Evolutionary conservation across 495 filamentous ascomycete species (phyloP).

Genomic region (Xylaria palmicola): DNA sequence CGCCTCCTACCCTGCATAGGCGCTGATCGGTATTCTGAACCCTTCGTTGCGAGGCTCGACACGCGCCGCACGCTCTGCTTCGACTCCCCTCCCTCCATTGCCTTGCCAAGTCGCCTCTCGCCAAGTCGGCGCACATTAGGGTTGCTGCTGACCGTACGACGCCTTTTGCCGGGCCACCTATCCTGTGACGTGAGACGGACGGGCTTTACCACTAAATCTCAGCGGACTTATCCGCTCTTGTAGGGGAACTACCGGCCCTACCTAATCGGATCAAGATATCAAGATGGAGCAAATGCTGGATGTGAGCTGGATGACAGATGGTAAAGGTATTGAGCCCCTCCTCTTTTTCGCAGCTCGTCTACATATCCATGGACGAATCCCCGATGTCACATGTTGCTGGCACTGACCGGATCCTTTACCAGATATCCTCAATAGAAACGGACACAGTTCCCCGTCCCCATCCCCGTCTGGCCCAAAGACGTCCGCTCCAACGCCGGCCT

Average conservation of each 20-base stretch:
- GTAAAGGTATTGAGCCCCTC: conserved; percentile 42
- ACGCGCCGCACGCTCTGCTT: too few relatives aligned
- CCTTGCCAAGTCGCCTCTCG: too few relatives aligned
- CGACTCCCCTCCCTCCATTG: too few relatives aligned
- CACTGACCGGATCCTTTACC: neutral
- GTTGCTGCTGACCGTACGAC: neutral
- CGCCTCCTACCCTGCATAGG: neutral
- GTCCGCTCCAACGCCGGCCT: conserved; percentile 16
- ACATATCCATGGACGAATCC: neutral
- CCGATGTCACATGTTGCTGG: neutral
- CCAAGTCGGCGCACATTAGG: neutral
- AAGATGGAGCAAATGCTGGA: conserved; percentile 66
- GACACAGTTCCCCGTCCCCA: conserved; percentile 19
- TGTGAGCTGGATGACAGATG: conserved; percentile 65
- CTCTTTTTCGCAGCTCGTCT: neutral
- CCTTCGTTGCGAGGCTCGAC: too few relatives aligned
- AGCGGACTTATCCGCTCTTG: neutral
- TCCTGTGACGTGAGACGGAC: neutral
- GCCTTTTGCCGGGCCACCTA: neutral
- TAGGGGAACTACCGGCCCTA: neutral
- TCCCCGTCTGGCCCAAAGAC: conserved; percentile 17
- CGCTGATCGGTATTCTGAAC: neutral
- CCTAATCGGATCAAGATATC: too few relatives aligned
- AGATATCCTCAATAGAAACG: conserved; percentile 15
- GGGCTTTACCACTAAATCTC: neutral